These are phyloP conservation scores for Cardiosporidium cionae DNA, from an alignment of 169 alveolate species.

Conservation along the genomic window DNA sequence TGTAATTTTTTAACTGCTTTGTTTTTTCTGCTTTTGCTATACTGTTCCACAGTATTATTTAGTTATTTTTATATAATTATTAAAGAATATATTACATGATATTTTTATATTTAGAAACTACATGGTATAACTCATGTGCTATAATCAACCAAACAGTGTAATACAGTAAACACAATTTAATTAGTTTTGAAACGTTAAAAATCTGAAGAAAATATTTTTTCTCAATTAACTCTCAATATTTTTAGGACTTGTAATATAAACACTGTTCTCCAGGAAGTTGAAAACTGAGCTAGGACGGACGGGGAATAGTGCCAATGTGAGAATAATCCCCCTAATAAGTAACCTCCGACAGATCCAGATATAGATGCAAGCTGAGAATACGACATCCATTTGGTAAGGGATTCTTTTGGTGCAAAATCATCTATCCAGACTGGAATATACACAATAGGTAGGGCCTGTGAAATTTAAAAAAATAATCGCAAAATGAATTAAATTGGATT, in stretches of 20 bases:
- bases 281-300: background rate
- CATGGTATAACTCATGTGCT: no score
- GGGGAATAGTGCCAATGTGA: background rate
- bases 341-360: constrained; percentile 51
- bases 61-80: no score
- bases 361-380: constrained; percentile 74
- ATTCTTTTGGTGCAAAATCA: constrained; percentile 76
- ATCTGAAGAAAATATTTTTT: no score
- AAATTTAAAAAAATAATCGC: constrained; percentile 17
- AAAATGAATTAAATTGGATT: background rate
- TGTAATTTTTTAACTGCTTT: no score
- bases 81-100: no score
- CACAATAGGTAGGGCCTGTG: constrained; percentile 81
- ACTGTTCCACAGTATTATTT: no score
- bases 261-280: background rate
- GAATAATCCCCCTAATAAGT: background rate
- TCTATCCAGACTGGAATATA: constrained; percentile 92
- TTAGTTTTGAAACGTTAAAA: no score
- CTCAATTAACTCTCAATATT: background rate
- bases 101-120: no score
- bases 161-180: no score
- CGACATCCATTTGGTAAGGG: constrained; percentile 88
- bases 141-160: no score
- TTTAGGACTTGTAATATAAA: background rate
- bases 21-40: no score